Evolutionary conservation across 2,329 filamentous ascomycete genomes (phyloP).

Genomic region (Neonectria magnoliae): DNA sequence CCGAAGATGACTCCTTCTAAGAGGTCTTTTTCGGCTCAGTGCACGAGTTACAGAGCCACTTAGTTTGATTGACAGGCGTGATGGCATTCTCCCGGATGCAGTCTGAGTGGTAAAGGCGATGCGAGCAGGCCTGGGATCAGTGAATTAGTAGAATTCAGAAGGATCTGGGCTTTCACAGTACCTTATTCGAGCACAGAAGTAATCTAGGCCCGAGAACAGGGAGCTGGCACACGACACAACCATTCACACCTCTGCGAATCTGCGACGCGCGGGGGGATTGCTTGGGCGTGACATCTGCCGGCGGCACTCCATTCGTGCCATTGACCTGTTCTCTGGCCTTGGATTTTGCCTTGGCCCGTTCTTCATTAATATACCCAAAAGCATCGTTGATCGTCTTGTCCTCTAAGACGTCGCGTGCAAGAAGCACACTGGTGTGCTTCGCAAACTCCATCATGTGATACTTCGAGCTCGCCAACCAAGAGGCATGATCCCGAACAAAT

Average conservation of each 20-base stretch:
- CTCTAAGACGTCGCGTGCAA: conserved; percentile 59
- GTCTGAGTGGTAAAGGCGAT: conserved; percentile 59
- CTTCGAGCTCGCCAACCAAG: conserved; percentile 61
- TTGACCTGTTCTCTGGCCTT: conserved; percentile 20
- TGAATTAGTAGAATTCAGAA: conserved; percentile 29
- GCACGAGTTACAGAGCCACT: conserved; percentile 59
- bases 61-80: conserved; percentile 48
- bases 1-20: conserved; percentile 40
- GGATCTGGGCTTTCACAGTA: conserved; percentile 41
- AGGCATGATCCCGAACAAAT: conserved; percentile 61
- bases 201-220: conserved; percentile 59
- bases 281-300: conserved; percentile 33
- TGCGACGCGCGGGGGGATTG: conserved; percentile 48
- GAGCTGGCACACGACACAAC: conserved; percentile 60
- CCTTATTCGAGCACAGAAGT: conserved; percentile 62
- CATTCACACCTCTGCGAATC: conserved; percentile 55
- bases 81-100: conserved; percentile 54
- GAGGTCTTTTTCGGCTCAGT: conserved; percentile 35
- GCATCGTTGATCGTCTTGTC: conserved; percentile 56
- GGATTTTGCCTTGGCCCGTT: conserved; percentile 45
- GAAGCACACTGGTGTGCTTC: conserved; percentile 63
- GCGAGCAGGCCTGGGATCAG: conserved; percentile 51
- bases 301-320: conserved; percentile 22
- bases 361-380: conserved; percentile 55
- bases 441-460: conserved; percentile 64